Evolutionary conservation across 495 filamentous ascomycete species (phyloP).

Genomic region (Cercophora newfieldiana): DNA sequence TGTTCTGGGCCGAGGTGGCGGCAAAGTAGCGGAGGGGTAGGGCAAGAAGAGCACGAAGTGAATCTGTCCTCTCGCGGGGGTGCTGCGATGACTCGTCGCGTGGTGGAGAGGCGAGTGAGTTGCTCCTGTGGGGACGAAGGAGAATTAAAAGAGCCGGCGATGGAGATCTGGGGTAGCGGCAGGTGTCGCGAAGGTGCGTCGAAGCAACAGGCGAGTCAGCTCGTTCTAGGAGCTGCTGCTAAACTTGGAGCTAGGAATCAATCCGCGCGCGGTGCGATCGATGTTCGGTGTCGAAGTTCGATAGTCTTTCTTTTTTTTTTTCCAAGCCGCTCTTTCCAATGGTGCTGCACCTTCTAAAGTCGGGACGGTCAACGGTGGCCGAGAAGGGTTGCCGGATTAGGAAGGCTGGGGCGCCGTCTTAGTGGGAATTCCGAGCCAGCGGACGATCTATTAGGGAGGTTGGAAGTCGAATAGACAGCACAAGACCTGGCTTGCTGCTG

Average conservation of each 20-base stretch:
- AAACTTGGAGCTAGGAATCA: background rate
- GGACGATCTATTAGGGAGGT: conserved; percentile 16
- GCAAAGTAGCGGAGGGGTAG: background rate
- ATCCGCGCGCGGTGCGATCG: conserved; percentile 9
- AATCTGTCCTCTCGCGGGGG: conserved; percentile 15
- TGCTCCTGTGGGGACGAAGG: background rate
- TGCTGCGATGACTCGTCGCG: conserved; percentile 19
- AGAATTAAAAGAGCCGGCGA: conserved; percentile 13
- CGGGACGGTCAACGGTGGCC: conserved; percentile 12
- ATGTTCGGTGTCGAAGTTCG: background rate
- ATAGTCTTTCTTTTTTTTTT: too few species aligned
- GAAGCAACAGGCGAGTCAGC: conserved; percentile 2
- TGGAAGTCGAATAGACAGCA: conserved; percentile 4
- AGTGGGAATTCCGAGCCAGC: conserved; percentile 22
- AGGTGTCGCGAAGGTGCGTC: conserved; percentile 4
- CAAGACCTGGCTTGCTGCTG: conserved; percentile 11
- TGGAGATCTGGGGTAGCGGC: conserved; percentile 19
- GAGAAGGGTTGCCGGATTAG: conserved; percentile 19
- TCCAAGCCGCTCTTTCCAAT: too few species aligned
- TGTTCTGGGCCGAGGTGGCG: background rate
- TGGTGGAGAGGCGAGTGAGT: conserved; percentile 3
- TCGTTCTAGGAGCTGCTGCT: background rate
- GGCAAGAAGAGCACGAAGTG: conserved; percentile 15
- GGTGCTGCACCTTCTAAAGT: conserved; percentile 21
- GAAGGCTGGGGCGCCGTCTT: conserved; percentile 10